phyloP scores from a whole-genome alignment of 2,329 filamentous ascomycete genomes.

The Diaporthe capsici region DNA sequence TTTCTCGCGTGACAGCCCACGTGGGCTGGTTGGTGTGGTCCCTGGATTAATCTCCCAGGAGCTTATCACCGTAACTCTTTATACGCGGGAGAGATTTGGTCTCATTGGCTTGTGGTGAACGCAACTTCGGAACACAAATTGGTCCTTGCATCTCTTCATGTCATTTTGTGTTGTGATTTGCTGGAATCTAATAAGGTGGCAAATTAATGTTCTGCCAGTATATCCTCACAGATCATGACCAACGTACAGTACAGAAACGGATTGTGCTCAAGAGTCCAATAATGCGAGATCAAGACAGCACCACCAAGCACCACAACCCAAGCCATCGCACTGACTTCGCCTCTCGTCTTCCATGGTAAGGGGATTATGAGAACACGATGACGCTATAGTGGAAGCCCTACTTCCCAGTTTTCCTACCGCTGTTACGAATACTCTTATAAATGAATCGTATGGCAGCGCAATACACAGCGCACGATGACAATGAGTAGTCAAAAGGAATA shows the following conservation, averaged over 20 bases:
- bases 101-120: background rate
- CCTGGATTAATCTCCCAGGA: background rate
- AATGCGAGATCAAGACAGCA: background rate
- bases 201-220: background rate
- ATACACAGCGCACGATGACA: background rate
- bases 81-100: background rate
- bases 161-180: background rate
- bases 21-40: slow-evolving; percentile 1
- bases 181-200: no score
- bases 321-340: background rate
- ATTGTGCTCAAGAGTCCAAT: background rate
- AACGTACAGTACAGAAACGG: no score
- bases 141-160: background rate
- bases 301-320: background rate
- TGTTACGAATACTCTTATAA: background rate
- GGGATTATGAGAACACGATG: background rate
- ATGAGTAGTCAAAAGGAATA: background rate
- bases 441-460: background rate
- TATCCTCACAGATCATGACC: background rate
- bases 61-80: background rate
- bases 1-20: slow-evolving; percentile 35
- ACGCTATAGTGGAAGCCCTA: background rate
- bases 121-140: no score
- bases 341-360: background rate
- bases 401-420: background rate